phyloP scores from a whole-genome alignment of 2,329 filamentous ascomycete species.

The Fusarium subtropicale region DNA sequence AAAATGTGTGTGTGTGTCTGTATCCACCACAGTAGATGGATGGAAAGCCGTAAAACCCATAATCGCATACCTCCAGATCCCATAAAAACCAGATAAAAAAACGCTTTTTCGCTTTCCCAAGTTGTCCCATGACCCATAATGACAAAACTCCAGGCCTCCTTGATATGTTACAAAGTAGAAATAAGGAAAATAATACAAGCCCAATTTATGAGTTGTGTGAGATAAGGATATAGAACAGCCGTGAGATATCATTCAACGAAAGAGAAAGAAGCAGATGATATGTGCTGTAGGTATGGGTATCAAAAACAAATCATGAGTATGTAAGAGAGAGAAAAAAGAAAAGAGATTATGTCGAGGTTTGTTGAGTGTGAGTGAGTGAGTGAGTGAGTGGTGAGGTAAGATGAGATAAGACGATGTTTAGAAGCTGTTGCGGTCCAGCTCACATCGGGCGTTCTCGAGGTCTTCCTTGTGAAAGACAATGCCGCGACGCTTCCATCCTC shows the following conservation, averaged over 20 bases:
- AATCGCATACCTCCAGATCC: constrained; percentile 24
- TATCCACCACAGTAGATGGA: constrained; percentile 1
- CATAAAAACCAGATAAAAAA: constrained; percentile 8
- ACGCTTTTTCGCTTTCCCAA: constrained; percentile 40
- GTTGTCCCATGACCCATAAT: constrained; percentile 15
- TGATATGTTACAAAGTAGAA: constrained; percentile 16
- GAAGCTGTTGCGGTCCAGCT: constrained; percentile 43
- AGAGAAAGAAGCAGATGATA: constrained; percentile 30
- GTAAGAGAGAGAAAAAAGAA: constrained; percentile 8
- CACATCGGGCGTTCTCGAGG: constrained; percentile 42
- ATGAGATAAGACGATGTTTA: constrained; percentile 19
- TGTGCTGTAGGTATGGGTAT: constrained; percentile 40
- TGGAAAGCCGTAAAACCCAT: constrained; percentile 32
- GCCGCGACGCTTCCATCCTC: constrained; percentile 59
- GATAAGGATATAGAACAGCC: constrained; percentile 20
- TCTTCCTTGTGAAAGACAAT: constrained; percentile 56
- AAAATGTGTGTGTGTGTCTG: constrained; percentile 7
- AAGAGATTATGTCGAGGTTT: constrained; percentile 12
- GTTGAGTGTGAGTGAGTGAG: neutral
- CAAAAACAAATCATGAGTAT: constrained; percentile 41
- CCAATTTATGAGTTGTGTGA: constrained; percentile 12
- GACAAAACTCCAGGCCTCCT: constrained; percentile 31
- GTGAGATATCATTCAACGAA: constrained; percentile 23
- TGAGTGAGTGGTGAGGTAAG: neutral
- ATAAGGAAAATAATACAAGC: constrained; percentile 15